phyloP scores from a whole-genome alignment of 345 rosid species.

The Acer saccharum region DNA sequence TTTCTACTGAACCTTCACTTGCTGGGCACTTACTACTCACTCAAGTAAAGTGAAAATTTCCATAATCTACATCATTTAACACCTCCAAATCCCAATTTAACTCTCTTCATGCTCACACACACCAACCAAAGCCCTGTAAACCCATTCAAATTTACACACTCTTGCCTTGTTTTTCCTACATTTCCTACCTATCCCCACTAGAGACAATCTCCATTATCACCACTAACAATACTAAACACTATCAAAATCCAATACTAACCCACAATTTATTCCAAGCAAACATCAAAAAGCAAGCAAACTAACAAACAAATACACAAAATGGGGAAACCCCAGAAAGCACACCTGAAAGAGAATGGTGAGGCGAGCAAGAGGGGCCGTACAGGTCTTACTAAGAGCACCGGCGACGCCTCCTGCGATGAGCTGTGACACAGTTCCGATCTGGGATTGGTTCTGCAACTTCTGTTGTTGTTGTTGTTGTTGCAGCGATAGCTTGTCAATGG shows the following conservation, averaged over 20 bases:
- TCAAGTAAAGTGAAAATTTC: background rate
- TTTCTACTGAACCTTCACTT: background rate
- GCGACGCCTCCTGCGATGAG: conserved; percentile 93
- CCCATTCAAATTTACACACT: background rate
- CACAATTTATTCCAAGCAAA: background rate
- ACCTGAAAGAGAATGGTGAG: conserved; percentile 98
- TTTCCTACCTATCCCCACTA: background rate
- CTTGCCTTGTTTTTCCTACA: background rate
- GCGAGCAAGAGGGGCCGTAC: conserved; percentile 95
- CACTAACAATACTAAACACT: background rate
- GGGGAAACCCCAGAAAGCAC: conserved; percentile 4
- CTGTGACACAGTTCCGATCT: conserved; percentile 76
- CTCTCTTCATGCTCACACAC: background rate
- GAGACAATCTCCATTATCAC: background rate
- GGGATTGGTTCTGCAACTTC: conserved; percentile 47
- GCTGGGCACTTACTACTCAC: background rate
- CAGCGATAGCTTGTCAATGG: conserved; percentile 39
- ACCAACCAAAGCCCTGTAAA: background rate
- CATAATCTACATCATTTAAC: background rate
- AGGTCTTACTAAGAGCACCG: conserved; percentile 94
- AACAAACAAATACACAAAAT: conserved; percentile 5
- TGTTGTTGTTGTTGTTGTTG: background rate
- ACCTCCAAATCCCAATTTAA: background rate
- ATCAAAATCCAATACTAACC: background rate
- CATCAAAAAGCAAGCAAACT: background rate